Base-by-base conservation (phyloP, 2,329 filamentous ascomycete genomes). In the Uncinocarpus reesii region DNA sequence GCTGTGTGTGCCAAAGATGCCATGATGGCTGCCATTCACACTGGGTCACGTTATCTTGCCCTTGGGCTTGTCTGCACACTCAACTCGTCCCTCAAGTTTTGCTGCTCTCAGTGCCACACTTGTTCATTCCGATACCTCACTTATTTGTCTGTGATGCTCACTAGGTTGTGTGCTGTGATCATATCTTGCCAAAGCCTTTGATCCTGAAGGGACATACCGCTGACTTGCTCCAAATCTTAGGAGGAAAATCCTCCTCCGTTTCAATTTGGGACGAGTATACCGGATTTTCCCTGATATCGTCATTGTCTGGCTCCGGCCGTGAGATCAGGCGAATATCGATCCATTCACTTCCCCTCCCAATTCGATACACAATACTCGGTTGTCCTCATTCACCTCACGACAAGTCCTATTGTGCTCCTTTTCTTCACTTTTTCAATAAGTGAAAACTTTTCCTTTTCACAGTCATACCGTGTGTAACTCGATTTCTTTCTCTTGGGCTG, bases 311-410 rank as follows among this genome's bases (percentile, higher is more conserved):
- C 35, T 47, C 34, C 26, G 35, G 26, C 35, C 45, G 18, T 18
- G 24, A 47, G 26, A 47, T 47, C 37, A 41, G 45, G 45, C 35
- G 45, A 47, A 47, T 47, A 40, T 41, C 37, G 15, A 41, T 15
- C 13, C 36, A 47, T 41, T 41, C 35, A 47, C 28, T 18, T 2
- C 21, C 28, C 15, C 26, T n/a, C 21, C 45, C 18, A 41, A 20
- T 13, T 24, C 37, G 13, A 31, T 35, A 34, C n/a, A 32, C 20
- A 47, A 47, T 47, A 29, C 28, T 34, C n/a, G 28, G 29, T 31
- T 32, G 24, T 29, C 32, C 16, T 18, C 28, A 47, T 47, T 47
- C 45, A 47, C 34, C n/a, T 15, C n/a, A 13, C 6, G 13, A 11
- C 32, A 10, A 29, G n/a, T 21, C 21, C 42, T 45, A 45, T 45